phyloP scores from a whole-genome alignment of 805 yeast species.

The Myxozyma sirexii region DNA sequence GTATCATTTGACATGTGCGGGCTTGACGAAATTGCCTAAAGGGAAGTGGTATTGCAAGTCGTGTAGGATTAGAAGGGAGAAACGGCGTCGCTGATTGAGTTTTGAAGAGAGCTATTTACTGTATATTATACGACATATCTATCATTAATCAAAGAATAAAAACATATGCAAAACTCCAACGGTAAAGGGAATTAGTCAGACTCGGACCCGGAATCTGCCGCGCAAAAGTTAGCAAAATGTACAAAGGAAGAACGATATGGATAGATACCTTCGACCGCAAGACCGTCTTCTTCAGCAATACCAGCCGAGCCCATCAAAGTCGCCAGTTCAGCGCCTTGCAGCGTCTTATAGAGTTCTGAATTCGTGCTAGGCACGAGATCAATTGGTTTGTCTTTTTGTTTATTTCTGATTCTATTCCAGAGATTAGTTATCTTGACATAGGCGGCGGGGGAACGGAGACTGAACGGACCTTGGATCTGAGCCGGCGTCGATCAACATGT shows the following conservation, averaged over 20 bases:
- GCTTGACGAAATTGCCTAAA: conserved; percentile 81
- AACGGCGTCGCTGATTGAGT: neutral
- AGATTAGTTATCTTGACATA: neutral
- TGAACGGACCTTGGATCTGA: conserved; percentile 61
- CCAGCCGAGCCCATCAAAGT: conserved; percentile 36
- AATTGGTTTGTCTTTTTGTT: conserved; percentile 70
- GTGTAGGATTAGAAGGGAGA: conserved; percentile 44
- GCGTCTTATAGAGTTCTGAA: conserved; percentile 58
- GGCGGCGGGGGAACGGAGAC: neutral
- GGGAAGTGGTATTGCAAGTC: conserved; percentile 83
- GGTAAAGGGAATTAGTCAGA: conserved; percentile 21
- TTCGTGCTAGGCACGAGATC: conserved; percentile 63
- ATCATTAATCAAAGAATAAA: neutral
- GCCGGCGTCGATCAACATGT: conserved; percentile 87
- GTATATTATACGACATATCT: neutral
- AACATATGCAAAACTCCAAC: neutral
- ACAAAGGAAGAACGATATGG: too few relatives aligned
- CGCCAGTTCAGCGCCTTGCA: conserved; percentile 86
- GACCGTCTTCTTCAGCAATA: conserved; percentile 25
- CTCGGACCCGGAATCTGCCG: conserved; percentile 34
- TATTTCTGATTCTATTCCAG: conserved; percentile 50
- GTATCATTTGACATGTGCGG: conserved; percentile 95
- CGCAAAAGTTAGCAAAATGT: neutral
- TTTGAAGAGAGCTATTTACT: neutral
- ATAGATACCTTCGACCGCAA: conserved; percentile 29